Conservation (phyloP, 345 rosid species). For the Erucastrum elatum region DNA sequence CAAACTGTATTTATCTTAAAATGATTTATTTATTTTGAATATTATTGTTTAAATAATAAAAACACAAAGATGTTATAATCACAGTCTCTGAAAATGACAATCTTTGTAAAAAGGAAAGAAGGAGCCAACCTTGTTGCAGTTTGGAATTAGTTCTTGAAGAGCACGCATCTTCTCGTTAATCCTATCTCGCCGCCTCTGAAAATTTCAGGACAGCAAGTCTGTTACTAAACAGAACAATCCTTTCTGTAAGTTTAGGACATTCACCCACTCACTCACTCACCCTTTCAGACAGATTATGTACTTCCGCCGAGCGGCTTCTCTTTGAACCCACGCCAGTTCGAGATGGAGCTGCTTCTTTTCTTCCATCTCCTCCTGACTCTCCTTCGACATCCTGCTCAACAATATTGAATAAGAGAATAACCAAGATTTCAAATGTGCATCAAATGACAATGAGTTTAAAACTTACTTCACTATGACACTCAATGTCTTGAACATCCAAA, state of each 20-base stretch:
- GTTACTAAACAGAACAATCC: conserved; percentile 21
- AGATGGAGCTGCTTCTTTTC: conserved; percentile 46
- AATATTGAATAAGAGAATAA: background rate
- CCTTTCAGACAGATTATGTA: conserved; percentile 96
- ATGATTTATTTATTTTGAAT: too few species aligned
- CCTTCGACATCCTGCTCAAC: conserved; percentile 69
- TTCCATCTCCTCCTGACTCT: conserved; percentile 51
- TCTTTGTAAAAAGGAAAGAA: background rate
- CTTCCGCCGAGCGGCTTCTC: conserved; percentile 94
- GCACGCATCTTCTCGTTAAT: conserved; percentile 96
- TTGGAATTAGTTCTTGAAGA: conserved; percentile 90
- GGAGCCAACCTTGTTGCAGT: conserved; percentile 72
- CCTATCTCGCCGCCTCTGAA: conserved; percentile 84
- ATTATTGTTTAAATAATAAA: too few species aligned
- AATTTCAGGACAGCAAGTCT: conserved; percentile 14
- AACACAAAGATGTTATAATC: too few species aligned
- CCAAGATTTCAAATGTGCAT: background rate
- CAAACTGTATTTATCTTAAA: too few species aligned
- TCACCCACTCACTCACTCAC: conserved; percentile 45
- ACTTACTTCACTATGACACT: conserved; percentile 74
- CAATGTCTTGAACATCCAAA: conserved; percentile 55
- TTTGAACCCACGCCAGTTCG: conserved; percentile 55
- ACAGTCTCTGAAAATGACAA: background rate
- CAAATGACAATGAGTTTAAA: background rate
- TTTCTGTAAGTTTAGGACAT: conserved; percentile 1